Percentiles rank a stretch among this genome's conserved stretches.
These are phyloP conservation scores for Saccharomyces pastorianus DNA, from an alignment of 1,139 yeast species.

Conservation along the genomic window DNA sequence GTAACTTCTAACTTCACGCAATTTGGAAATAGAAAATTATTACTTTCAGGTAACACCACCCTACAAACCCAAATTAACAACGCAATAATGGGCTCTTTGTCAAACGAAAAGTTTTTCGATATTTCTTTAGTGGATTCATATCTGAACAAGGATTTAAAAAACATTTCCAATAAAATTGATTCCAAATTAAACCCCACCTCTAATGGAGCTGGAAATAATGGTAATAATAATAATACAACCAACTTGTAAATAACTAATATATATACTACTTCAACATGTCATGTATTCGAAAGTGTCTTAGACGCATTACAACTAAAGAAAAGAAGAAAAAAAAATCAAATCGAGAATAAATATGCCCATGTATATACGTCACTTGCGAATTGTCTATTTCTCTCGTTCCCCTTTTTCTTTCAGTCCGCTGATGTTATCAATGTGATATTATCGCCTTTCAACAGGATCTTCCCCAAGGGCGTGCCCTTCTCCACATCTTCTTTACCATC, in stretches of 20 bases:
- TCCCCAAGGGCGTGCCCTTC: conserved; percentile 44
- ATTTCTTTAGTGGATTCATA: background rate
- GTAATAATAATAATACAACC: background rate
- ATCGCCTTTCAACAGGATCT: conserved; percentile 84
- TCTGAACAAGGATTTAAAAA: background rate
- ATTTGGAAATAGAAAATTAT: background rate
- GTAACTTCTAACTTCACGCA: background rate
- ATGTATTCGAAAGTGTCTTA: background rate
- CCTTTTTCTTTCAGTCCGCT: conserved; percentile 6
- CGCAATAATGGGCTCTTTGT: background rate
- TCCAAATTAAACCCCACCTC: background rate
- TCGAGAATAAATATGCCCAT: background rate
- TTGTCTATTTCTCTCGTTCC: background rate
- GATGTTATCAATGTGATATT: conserved; percentile 74
- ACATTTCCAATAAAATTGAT: background rate
- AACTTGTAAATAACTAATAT: background rate
- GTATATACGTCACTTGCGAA: background rate
- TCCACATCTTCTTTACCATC: conserved; percentile 25
- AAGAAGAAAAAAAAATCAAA: background rate
- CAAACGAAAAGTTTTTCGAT: background rate
- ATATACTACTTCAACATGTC: background rate
- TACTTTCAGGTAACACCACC: background rate
- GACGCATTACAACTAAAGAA: background rate
- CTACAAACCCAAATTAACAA: background rate
- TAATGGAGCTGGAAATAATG: background rate